Base-by-base conservation (phyloP, 495 filamentous ascomycete genomes). In the Cudoniella acicularis region DNA sequence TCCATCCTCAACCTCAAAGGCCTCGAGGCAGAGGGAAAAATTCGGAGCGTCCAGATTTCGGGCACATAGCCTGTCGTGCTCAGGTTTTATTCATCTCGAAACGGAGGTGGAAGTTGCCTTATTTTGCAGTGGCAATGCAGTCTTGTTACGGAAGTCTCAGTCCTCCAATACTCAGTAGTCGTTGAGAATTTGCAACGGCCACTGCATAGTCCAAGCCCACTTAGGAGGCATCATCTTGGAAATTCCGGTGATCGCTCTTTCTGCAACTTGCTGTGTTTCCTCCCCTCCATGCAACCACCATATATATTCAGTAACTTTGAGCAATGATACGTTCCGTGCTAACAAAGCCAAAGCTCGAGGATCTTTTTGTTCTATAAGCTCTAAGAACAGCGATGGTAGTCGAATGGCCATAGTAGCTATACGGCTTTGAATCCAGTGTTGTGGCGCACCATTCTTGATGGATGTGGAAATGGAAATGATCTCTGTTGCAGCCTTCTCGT, bases 281-380 rank as follows among this genome's bases (percentile, higher is more conserved):
- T 56, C 61, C 10, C 21, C 17, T 9, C 56, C 56, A 52, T 56
- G 56, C n/a, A 64, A 18, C 61, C 61, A 64, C 61, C 61, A 64
- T 1, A 52, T 17, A 2, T n/a, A 1, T 16, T 59, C 56, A 26
- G 60, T 47, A 40, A 59, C 40, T 25, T 56, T 59, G 16, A 64
- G 52, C 17, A 64, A 26, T 2, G 46, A 23, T 3, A 60, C 17
- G 17, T 56, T 56, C 20, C 61, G 16, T 9, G 57, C 46, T 40
- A 59, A n/a, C 9, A 64, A 47, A 1, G 25, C 56, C 24, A 64
- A 27, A 1, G 52, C 61, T 8, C 42, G 10, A 17, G 51, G 43
- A 36, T 59, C 55, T 22, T 56, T 36, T 26, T 20, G 11, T 42
- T 64, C 52, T 11, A 57, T 10, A 16, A 64, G 47, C 30, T 48